Evolutionary conservation across 2,329 filamentous ascomycete species (phyloP).

Genomic region (Xylaria sp.): DNA sequence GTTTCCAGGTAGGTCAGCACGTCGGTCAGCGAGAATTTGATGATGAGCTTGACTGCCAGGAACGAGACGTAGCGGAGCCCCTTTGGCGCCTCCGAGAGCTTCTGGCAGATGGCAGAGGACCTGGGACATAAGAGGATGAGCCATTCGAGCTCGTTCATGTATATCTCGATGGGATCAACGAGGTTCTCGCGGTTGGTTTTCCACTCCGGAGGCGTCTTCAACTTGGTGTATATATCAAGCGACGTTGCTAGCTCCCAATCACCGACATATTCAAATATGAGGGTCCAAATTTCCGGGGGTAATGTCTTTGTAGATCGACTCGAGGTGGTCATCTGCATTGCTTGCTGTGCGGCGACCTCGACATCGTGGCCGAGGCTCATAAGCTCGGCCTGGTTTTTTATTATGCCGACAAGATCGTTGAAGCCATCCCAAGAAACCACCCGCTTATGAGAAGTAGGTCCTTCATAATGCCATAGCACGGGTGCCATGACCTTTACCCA

Average conservation of each 20-base stretch:
- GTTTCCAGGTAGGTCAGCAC: slow-evolving; percentile 74
- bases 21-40: slow-evolving; percentile 84
- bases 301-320: slow-evolving; percentile 51
- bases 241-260: slow-evolving; percentile 92
- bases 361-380: slow-evolving; percentile 74
- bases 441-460: slow-evolving; percentile 47
- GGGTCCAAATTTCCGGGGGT: slow-evolving; percentile 86
- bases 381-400: slow-evolving; percentile 77
- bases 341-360: slow-evolving; percentile 53
- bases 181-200: slow-evolving; percentile 29
- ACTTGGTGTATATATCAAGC: slow-evolving; percentile 76
- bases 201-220: slow-evolving; percentile 65
- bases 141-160: slow-evolving; percentile 82
- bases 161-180: slow-evolving; percentile 68
- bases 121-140: slow-evolving; percentile 72
- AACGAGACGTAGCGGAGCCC: slow-evolving; percentile 74
- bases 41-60: slow-evolving; percentile 82
- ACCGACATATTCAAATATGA: slow-evolving; percentile 79
- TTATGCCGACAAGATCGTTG: slow-evolving; percentile 71
- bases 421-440: slow-evolving; percentile 65
- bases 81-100: slow-evolving; percentile 71
- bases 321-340: slow-evolving; percentile 42
- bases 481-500: slow-evolving; percentile 84
- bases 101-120: slow-evolving; percentile 70
- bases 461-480: slow-evolving; percentile 79